Percentiles rank a stretch among this genome's conserved stretches.
phyloP scores from a whole-genome alignment of 108 stramenopile genomes.

The Aurantiochytrium sp. region DNA sequence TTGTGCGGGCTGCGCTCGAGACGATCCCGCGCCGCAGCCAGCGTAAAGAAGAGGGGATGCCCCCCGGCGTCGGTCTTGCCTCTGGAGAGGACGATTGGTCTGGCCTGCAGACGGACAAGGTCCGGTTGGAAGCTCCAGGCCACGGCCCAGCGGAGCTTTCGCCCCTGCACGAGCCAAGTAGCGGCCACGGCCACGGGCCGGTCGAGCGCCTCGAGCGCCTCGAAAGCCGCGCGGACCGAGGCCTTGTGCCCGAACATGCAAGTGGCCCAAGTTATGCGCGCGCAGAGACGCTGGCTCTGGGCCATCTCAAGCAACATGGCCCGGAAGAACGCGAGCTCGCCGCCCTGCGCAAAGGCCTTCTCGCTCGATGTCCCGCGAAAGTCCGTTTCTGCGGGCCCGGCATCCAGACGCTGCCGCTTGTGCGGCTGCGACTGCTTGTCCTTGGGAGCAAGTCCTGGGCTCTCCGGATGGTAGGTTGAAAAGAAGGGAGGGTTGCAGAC shows the following conservation, averaged over 20 bases:
- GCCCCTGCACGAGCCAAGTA: not conserved
- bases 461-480: not conserved
- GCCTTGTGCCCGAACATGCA: slow-evolving; percentile 29
- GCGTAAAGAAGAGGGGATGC: not conserved
- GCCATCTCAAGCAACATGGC: not conserved
- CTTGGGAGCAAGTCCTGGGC: too few relatives aligned
- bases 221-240: not conserved
- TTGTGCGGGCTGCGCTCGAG: not conserved
- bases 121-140: not conserved
- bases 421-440: not conserved
- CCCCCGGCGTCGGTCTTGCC: not conserved
- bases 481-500: slow-evolving; percentile 24
- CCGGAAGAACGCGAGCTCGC: not conserved
- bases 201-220: not conserved
- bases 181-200: not conserved
- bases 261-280: not conserved
- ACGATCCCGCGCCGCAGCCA: not conserved
- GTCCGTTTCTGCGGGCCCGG: not conserved
- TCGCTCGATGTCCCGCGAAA: not conserved
- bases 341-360: not conserved
- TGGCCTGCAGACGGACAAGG: not conserved
- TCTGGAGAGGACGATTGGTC: not conserved
- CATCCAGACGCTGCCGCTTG: not conserved
- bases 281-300: not conserved
- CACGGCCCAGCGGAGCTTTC: not conserved